Evolutionary conservation across 176 grass and related monocot species (phyloP).

Genomic region (Avena atlantica): DNA sequence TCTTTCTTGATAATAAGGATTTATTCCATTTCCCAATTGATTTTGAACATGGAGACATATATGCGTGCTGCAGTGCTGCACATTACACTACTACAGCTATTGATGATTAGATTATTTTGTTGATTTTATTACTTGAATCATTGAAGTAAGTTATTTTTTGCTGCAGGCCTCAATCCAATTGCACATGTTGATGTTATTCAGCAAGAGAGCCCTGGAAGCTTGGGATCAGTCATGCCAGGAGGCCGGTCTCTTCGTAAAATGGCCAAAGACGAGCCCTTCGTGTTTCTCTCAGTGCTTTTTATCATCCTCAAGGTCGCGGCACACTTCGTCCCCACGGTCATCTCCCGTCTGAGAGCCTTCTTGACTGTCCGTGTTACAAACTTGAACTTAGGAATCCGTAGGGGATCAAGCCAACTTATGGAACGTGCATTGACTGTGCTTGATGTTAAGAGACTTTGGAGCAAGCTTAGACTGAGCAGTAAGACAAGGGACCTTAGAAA

Average conservation of each 20-base stretch:
- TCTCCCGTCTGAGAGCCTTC: conserved; percentile 54
- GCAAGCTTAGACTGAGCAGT: conserved; percentile 68
- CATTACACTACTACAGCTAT: background rate
- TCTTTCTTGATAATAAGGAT: background rate
- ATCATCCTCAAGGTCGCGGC: conserved; percentile 48
- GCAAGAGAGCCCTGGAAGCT: conserved; percentile 46
- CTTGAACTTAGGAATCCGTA: conserved; percentile 54
- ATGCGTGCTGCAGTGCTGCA: background rate
- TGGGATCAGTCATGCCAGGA: conserved; percentile 25
- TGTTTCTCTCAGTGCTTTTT: conserved; percentile 58
- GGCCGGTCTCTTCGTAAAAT: conserved; percentile 41
- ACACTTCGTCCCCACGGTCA: conserved; percentile 33
- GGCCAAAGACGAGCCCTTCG: conserved; percentile 50
- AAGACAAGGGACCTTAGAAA: conserved; percentile 70
- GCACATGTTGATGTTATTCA: conserved; percentile 56
- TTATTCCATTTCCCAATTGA: conserved; percentile 4
- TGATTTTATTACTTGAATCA: background rate
- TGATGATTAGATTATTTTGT: conserved; percentile 9
- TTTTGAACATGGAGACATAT: conserved; percentile 28
- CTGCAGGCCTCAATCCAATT: conserved; percentile 69
- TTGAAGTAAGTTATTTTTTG: conserved; percentile 8
- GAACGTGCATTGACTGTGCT: conserved; percentile 47
- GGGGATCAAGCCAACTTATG: conserved; percentile 63
- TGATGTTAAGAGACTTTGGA: conserved; percentile 70
- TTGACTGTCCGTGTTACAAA: conserved; percentile 45